Base-by-base conservation (phyloP, 2,329 filamentous ascomycete species). In the Pseudogymnoascus sp. region DNA sequence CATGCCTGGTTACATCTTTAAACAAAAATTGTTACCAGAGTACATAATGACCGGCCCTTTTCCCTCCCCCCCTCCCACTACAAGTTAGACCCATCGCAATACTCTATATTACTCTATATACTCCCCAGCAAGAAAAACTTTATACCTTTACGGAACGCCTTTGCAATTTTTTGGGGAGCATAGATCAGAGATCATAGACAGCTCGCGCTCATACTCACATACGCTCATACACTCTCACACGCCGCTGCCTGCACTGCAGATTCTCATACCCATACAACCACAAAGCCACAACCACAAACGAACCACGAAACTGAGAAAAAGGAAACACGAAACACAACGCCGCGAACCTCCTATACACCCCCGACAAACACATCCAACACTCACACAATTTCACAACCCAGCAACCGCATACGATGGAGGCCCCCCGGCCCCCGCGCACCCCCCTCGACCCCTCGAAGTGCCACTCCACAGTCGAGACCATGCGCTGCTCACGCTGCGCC, bases 401-500 rank as follows among this genome's bases (percentile, higher is more conserved):
- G n/a, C 6, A 49, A 28, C 23, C 43, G 43, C 43, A 49, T 9
- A 5, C 43, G 43, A 49, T 49, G 43, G 43, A 49, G 43, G 43
- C 43, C 43, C 43, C 43, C n/a, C n/a, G 43, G 23, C 43, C 8
- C 23, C 21, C 43, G 43, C 43, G n/a, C 43, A 28, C 43, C 43
- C 12, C 43, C 23, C 23, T 49, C 21, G 43, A 49, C 43, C 43
- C 43, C 43, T 49, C 43, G 6, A 49, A 49, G 21, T 49, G 43
- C 43, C 25, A 63, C 61, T 68, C 70, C 18, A 67, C 69, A 16
- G 83, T 87, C 62, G 80, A 84, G 76, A 77, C 84, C 33, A 76
- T 88, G 67, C 83, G 85, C 68, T 88, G 85, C 76, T 81, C 86
- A 71, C 82, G 85, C 63, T 86, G 83, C 71, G 80, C 83, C 43